Evolutionary conservation across 352 stramenopile species (phyloP), one percentile per base, ranked within the genome.

Genomic region (Phytopythium montanum): DNA sequence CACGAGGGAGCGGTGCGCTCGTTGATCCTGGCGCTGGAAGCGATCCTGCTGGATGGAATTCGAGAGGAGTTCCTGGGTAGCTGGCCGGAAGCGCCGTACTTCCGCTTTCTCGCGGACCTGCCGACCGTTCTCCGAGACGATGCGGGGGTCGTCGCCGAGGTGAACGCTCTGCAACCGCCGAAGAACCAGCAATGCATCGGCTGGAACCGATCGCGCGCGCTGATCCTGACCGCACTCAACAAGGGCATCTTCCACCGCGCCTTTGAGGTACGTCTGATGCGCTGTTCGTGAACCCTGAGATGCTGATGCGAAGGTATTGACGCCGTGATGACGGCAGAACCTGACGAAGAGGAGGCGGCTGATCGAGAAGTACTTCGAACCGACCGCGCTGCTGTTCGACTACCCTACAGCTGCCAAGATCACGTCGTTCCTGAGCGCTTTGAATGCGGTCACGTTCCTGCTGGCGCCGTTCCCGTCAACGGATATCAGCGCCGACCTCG

Each of bases 1-100:
- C 80, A 94, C 65, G 85, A 90, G 72, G 85, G 85, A 52, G 78
- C 81, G 5, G 62, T 73, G 34, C 76, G 85, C 3, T 56, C 76
- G 12, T 78, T 94, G 28, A 53, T 92, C 28, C 56, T 92, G 21
- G 67, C 82, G 2, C 60, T 94, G 2, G 85, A 94, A 68, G 62
- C 79, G 13, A 68, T 92, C 3, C 50, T 94, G 19, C 73, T 72
- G 13, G 71, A 89, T 50, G 81, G 85, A 14, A 77, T 94, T 31
- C 88, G 91, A 64, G 71, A 86, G 29, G 54, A 69, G 10, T 85
- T 70, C 33, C 10, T 85, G 16, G 59, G 68, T 36, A 50, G 60
- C 18, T 90, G 80, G 80, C 81, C 82, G 9, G 85, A 94, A 65
- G 80, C 80, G 46, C 76, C 80, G 14, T 94, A 89, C 54, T 88